Base-by-base conservation (phyloP, 495 filamentous ascomycete species). In the Cercophora newfieldiana region DNA sequence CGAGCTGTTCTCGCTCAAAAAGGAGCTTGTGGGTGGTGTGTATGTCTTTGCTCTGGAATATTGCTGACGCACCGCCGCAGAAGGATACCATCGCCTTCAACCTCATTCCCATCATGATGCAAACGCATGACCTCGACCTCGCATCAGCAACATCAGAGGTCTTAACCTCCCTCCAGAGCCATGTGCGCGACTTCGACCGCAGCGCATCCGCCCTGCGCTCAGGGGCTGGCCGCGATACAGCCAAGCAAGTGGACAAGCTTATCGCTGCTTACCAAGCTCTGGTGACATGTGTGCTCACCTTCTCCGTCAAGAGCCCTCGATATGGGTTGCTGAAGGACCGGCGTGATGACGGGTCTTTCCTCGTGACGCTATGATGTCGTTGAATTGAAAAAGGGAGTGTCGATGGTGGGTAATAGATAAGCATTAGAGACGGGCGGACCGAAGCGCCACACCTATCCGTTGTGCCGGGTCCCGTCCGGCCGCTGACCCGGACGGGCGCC, bases 1-100 rank as follows among this genome's bases (percentile, higher is more conserved):
- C 21, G 69, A 71, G 37, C 19, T 71, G 7, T 66, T 71, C 48
- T 66, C 69, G 1, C 55, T 71, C 49, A 68, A 71, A 25, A 71
- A 71, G 19, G 66, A 71, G 22, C 56, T 71, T 19, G 69, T 71
- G 24, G 44, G 69, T 63, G 26, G 3, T 37, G 2, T 8, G 25
- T n/a, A 1, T 5, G 4, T 2, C n/a, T 25, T 37, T 10, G 21
- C 5, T 2, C 4, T n/a, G 2, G 18, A 6, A 19, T 7, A 14
- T 31, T 3, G 24, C 57, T 70, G 2, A 62, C 7, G n/a, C n/a
- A 7, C 50, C 7, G n/a, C 10, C 0, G n/a, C 21, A 68, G 66
- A 68, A 63, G 7, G 69, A 68, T 16, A 8, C 61, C 31, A 16
- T 55, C 63, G 19, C 30, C 55, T 19, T 58, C 7, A 71, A 71